Conservation (phyloP, 2,329 filamentous ascomycete genomes). For the Fusarium domesticum region DNA sequence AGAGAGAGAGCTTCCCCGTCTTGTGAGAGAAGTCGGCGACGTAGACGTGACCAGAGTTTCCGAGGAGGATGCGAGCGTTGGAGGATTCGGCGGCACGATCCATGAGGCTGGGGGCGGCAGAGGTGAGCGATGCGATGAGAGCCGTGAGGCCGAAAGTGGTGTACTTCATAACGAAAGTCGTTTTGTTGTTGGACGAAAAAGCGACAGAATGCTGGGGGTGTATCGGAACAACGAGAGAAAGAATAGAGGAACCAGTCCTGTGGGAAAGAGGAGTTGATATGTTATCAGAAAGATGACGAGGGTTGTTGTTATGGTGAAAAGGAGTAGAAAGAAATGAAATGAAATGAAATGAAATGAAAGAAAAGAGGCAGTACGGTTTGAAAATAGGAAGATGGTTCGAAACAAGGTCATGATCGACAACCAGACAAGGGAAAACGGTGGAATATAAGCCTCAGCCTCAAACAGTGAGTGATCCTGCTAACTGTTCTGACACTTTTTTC, state of each 20-base stretch:
- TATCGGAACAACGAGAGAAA: constrained; percentile 6
- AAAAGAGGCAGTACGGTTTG: no score
- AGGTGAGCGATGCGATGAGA: constrained; percentile 15
- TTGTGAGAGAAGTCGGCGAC: constrained; percentile 39
- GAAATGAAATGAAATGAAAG: no score
- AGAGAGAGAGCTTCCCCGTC: constrained; percentile 38
- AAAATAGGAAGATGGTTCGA: not conserved
- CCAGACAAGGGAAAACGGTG: not conserved
- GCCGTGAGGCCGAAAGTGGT: constrained; percentile 20
- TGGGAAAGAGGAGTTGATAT: not conserved
- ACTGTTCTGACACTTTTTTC: not conserved
- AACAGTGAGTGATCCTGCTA: no score
- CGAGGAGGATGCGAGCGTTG: constrained; percentile 37
- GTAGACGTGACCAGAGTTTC: constrained; percentile 40
- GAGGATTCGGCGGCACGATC: constrained; percentile 8
- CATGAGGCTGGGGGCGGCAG: constrained; percentile 13
- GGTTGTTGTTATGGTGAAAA: no score
- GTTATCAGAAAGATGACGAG: no score
- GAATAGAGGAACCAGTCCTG: not conserved
- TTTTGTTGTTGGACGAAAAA: constrained; percentile 5
- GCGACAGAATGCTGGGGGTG: not conserved
- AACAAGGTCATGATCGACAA: not conserved
- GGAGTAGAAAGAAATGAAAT: no score
- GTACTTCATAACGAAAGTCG: constrained; percentile 20
- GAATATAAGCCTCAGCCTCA: not conserved